phyloP scores from a whole-genome alignment of 1,139 yeast genomes.

The Taphrina wiesneri region DNA sequence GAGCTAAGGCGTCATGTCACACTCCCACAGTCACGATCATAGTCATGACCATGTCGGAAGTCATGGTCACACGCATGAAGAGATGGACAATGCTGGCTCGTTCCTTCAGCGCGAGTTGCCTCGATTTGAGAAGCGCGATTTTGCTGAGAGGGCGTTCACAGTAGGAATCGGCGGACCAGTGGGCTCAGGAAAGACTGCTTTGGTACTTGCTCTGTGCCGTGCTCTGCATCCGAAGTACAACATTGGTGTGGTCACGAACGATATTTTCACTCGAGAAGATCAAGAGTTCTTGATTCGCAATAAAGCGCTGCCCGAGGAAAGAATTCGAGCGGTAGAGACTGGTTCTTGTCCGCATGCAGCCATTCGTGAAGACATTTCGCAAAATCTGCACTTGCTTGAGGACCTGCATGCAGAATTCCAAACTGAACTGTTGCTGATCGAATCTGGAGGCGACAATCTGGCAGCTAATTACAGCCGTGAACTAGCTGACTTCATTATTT shows the following conservation, averaged over 20 bases:
- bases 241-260: constrained; percentile 36
- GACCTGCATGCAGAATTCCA: constrained; percentile 35
- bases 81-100: constrained; percentile 33
- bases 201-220: constrained; percentile 35
- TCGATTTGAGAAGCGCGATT: constrained; percentile 29
- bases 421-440: constrained; percentile 35
- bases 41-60: not conserved
- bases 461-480: constrained; percentile 38
- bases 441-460: constrained; percentile 37
- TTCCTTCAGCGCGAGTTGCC: constrained; percentile 35
- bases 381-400: constrained; percentile 34
- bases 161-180: constrained; percentile 38
- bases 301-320: constrained; percentile 34
- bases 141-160: constrained; percentile 35
- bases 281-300: constrained; percentile 36
- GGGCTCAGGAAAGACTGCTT: constrained; percentile 37
- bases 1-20: not conserved
- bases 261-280: constrained; percentile 36
- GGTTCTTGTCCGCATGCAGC: constrained; percentile 39
- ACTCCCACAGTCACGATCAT: constrained; percentile 10
- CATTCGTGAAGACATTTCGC: constrained; percentile 37
- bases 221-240: constrained; percentile 20
- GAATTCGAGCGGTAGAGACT: constrained; percentile 37
- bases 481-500: constrained; percentile 36
- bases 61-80: constrained; percentile 31